Evolutionary conservation across 352 stramenopile species (phyloP).

Genomic region (Phytopythium mirpurense): DNA sequence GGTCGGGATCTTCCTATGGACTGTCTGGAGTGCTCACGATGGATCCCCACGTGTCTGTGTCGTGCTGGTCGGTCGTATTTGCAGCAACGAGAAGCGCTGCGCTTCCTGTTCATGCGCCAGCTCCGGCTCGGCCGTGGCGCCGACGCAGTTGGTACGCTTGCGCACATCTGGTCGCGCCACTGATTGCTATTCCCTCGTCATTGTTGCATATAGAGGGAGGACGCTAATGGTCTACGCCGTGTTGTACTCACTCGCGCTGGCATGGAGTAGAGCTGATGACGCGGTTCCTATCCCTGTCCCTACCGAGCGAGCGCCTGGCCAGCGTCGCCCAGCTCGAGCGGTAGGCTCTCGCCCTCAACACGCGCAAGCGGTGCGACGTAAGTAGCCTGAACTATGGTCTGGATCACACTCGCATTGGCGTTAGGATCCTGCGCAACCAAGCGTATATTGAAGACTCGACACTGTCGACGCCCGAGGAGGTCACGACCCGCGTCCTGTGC

Average conservation of each 20-base stretch:
- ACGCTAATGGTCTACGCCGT: no score
- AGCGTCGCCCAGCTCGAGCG: slow-evolving; percentile 32
- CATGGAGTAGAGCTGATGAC: slow-evolving; percentile 20
- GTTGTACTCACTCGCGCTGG: background rate
- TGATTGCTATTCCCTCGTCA: no score
- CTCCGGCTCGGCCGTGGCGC: slow-evolving; percentile 27
- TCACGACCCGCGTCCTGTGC: slow-evolving; percentile 25
- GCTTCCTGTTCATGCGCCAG: slow-evolving; percentile 39
- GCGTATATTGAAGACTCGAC: slow-evolving; percentile 38
- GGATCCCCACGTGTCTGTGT: background rate
- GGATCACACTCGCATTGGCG: background rate
- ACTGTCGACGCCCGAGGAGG: slow-evolving; percentile 22
- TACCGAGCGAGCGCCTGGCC: slow-evolving; percentile 18
- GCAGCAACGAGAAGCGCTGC: slow-evolving; percentile 30
- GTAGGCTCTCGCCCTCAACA: slow-evolving; percentile 10
- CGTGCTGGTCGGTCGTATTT: background rate
- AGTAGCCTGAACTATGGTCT: no score
- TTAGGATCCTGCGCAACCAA: slow-evolving; percentile 37
- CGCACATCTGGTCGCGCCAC: no score
- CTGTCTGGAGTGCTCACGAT: no score
- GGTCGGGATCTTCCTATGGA: no score
- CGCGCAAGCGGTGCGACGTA: no score
- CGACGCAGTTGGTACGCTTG: slow-evolving; percentile 29
- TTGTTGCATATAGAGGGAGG: no score
- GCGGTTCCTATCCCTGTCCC: slow-evolving; percentile 25